phyloP scores from a whole-genome alignment of 2,329 filamentous ascomycete genomes.

The Aspergillus hortae region DNA sequence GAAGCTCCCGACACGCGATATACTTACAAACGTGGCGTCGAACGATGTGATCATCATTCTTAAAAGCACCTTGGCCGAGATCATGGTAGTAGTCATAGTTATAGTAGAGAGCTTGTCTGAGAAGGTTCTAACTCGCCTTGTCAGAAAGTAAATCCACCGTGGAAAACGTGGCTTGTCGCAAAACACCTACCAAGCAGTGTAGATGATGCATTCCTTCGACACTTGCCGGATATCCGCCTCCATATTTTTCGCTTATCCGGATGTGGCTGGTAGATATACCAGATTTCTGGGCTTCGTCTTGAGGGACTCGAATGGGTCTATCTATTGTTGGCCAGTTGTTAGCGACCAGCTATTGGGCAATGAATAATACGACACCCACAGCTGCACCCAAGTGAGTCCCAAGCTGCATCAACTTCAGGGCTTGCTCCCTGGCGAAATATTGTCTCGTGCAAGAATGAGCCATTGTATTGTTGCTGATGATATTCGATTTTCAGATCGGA shows the following conservation, averaged over 20 bases:
- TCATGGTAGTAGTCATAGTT: slow-evolving; percentile 58
- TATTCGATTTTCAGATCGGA: slow-evolving; percentile 43
- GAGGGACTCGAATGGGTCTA: slow-evolving; percentile 48
- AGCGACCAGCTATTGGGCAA: not conserved
- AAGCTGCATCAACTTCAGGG: slow-evolving; percentile 56
- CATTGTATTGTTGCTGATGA: slow-evolving; percentile 50
- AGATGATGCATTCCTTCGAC: slow-evolving; percentile 32
- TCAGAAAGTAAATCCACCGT: no score
- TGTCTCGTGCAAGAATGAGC: slow-evolving; percentile 54
- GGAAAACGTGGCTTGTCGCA: not conserved
- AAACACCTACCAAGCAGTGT: slow-evolving; percentile 50
- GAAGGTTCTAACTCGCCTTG: slow-evolving; percentile 46
- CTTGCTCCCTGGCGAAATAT: slow-evolving; percentile 50
- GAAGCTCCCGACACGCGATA: not conserved
- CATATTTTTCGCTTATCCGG: slow-evolving; percentile 53
- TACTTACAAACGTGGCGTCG: slow-evolving; percentile 56
- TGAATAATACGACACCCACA: slow-evolving; percentile 37
- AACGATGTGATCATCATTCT: slow-evolving; percentile 54
- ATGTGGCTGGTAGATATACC: slow-evolving; percentile 56
- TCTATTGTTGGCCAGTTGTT: slow-evolving; percentile 29
- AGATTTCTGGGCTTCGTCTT: slow-evolving; percentile 47
- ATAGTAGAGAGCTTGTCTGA: slow-evolving; percentile 57
- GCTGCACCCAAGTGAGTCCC: slow-evolving; percentile 51
- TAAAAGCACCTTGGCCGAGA: slow-evolving; percentile 51
- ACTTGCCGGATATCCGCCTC: slow-evolving; percentile 50